Evolutionary conservation across 345 rosid species (phyloP).

Genomic region (Atalantia buxifolia): DNA sequence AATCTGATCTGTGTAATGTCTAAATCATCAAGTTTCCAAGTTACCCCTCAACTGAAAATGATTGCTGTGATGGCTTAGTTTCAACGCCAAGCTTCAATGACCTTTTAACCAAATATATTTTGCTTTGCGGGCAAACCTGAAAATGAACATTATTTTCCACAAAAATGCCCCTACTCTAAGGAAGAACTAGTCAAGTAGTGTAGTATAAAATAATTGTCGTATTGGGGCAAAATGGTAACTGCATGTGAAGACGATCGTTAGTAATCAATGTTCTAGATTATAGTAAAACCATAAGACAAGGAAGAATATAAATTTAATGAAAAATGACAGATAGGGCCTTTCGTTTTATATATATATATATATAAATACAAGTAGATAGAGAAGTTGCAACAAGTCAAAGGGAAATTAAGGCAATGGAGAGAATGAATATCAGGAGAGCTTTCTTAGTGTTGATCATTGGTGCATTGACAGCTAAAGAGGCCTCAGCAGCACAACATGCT

Average conservation of each 20-base stretch:
- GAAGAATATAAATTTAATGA: conserved; percentile 1
- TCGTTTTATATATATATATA: not conserved
- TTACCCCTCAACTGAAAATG: conserved; percentile 13
- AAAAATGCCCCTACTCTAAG: not conserved
- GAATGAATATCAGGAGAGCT: conserved; percentile 2
- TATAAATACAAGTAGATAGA: not conserved
- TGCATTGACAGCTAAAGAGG: conserved; percentile 29
- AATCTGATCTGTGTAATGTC: not conserved
- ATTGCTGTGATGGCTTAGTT: conserved; percentile 46
- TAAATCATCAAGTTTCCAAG: conserved; percentile 5
- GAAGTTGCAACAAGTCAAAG: not conserved
- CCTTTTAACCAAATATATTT: conserved; percentile 27
- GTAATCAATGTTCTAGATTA: conserved; percentile 4
- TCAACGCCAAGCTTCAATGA: conserved; percentile 57
- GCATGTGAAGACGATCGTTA: conserved; percentile 7
- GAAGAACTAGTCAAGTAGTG: too few species aligned
- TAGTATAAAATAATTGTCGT: not conserved
- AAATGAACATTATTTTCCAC: not conserved
- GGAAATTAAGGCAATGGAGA: conserved; percentile 4
- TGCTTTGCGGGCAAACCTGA: conserved; percentile 40
- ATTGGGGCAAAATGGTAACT: conserved; percentile 1
- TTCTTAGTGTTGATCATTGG: conserved; percentile 31
- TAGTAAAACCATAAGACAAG: not conserved
- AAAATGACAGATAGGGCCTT: not conserved
- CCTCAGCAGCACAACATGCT: conserved; percentile 49